Conservation (phyloP, 306 rosid genomes). For the Vigna reflexopilosa region DNA sequence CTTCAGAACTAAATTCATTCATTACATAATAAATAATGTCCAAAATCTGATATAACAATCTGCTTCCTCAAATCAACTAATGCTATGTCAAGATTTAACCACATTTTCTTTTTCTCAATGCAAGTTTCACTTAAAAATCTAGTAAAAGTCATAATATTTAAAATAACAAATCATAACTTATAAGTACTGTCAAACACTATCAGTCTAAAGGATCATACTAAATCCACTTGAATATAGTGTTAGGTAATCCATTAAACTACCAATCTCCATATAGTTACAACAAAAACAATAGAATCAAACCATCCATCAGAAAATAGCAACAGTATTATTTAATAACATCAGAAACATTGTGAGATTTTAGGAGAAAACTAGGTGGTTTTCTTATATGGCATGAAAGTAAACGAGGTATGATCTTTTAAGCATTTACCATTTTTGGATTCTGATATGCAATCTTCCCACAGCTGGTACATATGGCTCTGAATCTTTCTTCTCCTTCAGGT, state of each 20-base stretch:
- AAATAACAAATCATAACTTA: background rate
- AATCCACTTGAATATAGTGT: too few species aligned
- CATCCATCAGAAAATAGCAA: too few species aligned
- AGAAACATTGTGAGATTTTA: too few species aligned
- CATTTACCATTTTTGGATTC: slow-evolving; percentile 83
- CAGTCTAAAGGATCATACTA: too few species aligned
- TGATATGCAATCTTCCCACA: slow-evolving; percentile 79
- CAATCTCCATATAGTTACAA: too few species aligned
- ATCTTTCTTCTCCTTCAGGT: slow-evolving; percentile 83
- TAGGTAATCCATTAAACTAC: too few species aligned
- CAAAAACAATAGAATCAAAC: too few species aligned
- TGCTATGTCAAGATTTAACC: background rate
- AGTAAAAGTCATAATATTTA: background rate
- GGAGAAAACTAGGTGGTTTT: too few species aligned
- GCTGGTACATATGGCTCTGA: slow-evolving; percentile 75
- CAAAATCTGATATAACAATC: too few species aligned
- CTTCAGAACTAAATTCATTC: background rate
- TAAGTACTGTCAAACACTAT: background rate
- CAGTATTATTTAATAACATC: too few species aligned
- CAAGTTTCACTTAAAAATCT: background rate
- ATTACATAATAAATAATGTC: background rate
- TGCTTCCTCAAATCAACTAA: too few species aligned
- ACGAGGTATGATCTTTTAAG: background rate
- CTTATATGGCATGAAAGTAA: background rate
- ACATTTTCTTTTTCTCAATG: background rate